Conservation (phyloP, 2,329 filamentous ascomycete genomes). For the Diaporthe citrichinensis region DNA sequence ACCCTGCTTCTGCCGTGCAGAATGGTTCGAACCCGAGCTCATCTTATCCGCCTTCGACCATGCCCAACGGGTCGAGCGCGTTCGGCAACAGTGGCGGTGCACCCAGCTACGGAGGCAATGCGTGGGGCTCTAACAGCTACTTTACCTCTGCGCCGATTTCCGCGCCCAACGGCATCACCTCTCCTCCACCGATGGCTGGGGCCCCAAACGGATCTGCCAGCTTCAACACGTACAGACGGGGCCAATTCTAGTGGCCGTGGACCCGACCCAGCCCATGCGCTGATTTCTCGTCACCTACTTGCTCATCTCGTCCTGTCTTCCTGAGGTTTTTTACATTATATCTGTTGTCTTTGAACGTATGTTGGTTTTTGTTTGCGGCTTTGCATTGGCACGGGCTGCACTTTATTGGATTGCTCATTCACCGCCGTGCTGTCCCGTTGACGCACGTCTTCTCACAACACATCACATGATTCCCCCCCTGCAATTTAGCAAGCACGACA, state of each 20-base stretch:
- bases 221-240: conserved; percentile 25
- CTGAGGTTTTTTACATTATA: conserved; percentile 16
- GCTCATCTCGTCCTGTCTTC: not conserved
- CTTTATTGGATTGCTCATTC: conserved; percentile 29
- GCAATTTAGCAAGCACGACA: conserved; percentile 34
- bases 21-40: conserved; percentile 22
- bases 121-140: conserved; percentile 32
- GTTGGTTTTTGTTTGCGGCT: conserved; percentile 18
- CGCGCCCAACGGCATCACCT: conserved; percentile 1
- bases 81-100: conserved; percentile 15
- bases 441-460: conserved; percentile 25
- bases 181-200: conserved; percentile 11
- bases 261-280: too few relatives aligned
- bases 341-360: not conserved
- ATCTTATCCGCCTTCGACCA: conserved; percentile 25
- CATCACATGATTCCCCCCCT: conserved; percentile 38
- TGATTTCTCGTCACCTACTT: not conserved
- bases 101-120: conserved; percentile 15
- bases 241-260: conserved; percentile 15
- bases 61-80: conserved; percentile 2
- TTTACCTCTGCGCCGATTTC: conserved; percentile 12
- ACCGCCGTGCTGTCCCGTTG: conserved; percentile 15
- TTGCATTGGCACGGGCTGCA: conserved; percentile 25
- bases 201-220: not conserved
- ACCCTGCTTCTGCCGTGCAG: conserved; percentile 16